Evolutionary conservation across 176 grass and related monocot species (phyloP), one percentile per base, ranked within the genome.

Genomic region (Oryza coarctata): DNA sequence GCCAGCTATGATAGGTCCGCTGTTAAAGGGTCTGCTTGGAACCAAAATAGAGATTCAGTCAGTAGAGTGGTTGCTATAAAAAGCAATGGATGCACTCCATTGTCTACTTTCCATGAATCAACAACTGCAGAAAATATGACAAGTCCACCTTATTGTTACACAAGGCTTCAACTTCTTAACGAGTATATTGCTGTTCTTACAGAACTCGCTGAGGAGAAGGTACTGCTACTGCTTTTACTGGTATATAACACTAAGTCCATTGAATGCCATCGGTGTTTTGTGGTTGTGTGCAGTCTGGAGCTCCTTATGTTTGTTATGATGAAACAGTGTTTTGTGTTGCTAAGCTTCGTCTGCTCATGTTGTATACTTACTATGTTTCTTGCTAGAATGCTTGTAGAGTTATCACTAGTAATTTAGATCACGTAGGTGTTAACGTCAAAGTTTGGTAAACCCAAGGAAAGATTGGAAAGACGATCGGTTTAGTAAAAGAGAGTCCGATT

Each of bases 141-240:
- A 70, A 86, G 55, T 15, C 27, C 23, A 77, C 61, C 81, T 60
- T 74, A 89, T 80, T 88, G 23, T 82, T 76, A 60, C 47, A 77
- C 71, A 68, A 92, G 87, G 71, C 47, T 94, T 89, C 82, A 83
- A 28, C 60, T 85, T 31, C 75, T 94, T 66, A 86, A 87, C 34
- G 85, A 92, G 41, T 92, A 90, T 83, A 82, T 94, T 63, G 22
- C 73, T 80, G 71, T 78, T 86, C 82, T 92, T 20, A 80, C 70
- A 1, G 89, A 92, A 83, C 82, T 94, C 47, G 84, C 93, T 70
- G 74, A 68, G 39, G 87, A 92, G 68, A 94, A 92, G 89, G 93
- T 90, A 90, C 12, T 32, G 36, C 27, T 79, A 44, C 75, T 80
- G 12, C 40, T 20, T 69, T 7, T 88, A 50, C 55, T 88, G 36